Conservation (phyloP, 2,329 filamentous ascomycete genomes). For the Dactylellina sp. region DNA sequence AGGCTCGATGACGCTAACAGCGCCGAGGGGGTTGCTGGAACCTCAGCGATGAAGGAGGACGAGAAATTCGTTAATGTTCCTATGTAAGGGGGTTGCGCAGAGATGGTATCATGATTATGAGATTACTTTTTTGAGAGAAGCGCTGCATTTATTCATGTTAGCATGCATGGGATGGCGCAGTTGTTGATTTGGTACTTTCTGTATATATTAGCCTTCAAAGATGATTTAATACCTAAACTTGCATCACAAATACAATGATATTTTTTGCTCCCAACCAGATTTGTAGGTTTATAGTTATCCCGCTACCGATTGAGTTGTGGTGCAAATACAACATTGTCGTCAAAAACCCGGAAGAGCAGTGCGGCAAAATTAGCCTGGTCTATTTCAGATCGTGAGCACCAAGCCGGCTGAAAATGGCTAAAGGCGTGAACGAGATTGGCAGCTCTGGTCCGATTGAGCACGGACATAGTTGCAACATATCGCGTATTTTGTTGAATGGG, state of each 20-base stretch:
- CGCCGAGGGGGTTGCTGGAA: conserved; percentile 21
- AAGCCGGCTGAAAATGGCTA: too few relatives aligned
- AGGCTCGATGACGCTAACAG: conserved; percentile 45
- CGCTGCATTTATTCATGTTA: not conserved
- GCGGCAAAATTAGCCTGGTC: too few relatives aligned
- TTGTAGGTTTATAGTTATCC: too few relatives aligned
- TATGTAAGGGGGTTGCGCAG: conserved; percentile 7
- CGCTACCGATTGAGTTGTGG: too few relatives aligned
- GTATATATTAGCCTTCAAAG: conserved; percentile 37
- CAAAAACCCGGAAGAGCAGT: too few relatives aligned
- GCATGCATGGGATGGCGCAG: conserved; percentile 36
- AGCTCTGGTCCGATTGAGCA: too few relatives aligned
- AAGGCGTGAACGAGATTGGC: too few relatives aligned
- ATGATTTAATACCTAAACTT: conserved; percentile 36
- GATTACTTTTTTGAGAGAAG: conserved; percentile 11
- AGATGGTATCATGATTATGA: not conserved
- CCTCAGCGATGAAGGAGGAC: conserved; percentile 28
- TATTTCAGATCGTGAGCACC: too few relatives aligned
- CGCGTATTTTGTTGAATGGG: too few relatives aligned
- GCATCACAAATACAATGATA: not conserved
- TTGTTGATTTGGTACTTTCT: conserved; percentile 6
- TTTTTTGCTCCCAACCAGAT: too few relatives aligned
- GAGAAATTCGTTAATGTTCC: conserved; percentile 46
- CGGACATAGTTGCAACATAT: too few relatives aligned
- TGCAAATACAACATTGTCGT: too few relatives aligned